Evolutionary conservation across 2,329 filamentous ascomycete species (phyloP), one percentile per base, ranked within the genome.

Genomic region (Stemphylium beticola): DNA sequence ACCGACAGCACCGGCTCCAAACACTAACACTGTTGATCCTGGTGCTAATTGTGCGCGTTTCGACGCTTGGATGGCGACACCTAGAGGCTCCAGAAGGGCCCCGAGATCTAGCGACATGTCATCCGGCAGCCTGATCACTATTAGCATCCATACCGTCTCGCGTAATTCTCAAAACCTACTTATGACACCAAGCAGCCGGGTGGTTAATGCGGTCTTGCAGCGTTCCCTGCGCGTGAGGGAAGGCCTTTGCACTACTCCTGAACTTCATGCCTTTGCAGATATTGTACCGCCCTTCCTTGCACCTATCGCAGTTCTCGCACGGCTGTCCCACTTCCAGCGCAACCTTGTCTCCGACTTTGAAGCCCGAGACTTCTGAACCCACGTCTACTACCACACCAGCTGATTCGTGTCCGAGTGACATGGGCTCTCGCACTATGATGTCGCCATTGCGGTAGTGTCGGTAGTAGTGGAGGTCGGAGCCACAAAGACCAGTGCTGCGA

Each of bases 251-350:
- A 49, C 81, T 84, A 63, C 81, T 84, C 55, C 84, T 72, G 67
- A 87, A 87, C 36, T 77, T 77, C 78, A 87, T 81, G 8, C 76
- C 76, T 20, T 81, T 81, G 76, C 85, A 87, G 60, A 87, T 84
- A 62, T 87, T 87, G 69, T 87, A 87, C 45, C 85, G 74, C 46
- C 82, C 83, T 51, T 81, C 77, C 38, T 76, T 74, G 67, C 85
- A 87, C 46, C 82, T 75, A 18, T 78, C 73, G 67, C 85, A 87
- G 36, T 73, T 68, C 34, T 90, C 87, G 79, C 93, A 98, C 0
- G 92, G 91, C 47, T 91, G 84, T 45, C 93, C 93, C 12, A 96
- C 93, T 81, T 98, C 93, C 37, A 98, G 81, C n/a, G 93, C 92
- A 17, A 97, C 89, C 66, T 90, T 87, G 78, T 97, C 93, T 53